These are phyloP conservation scores for Alternaria viburni DNA, from an alignment of 2,329 filamentous ascomycete species.

Conservation along the genomic window DNA sequence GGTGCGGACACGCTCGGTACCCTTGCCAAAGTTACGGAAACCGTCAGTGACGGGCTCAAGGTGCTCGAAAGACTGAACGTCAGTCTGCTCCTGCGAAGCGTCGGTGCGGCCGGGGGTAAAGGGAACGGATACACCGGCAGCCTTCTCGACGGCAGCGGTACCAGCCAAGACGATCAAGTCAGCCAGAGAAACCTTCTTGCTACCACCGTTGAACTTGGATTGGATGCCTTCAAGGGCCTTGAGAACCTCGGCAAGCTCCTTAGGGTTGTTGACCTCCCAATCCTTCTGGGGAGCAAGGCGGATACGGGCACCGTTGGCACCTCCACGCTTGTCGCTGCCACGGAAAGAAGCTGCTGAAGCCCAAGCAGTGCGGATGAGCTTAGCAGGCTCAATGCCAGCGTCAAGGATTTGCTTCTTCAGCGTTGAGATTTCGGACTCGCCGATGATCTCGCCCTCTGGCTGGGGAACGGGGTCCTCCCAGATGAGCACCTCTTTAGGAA, in stretches of 20 bases:
- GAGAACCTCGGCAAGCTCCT: conserved; percentile 68
- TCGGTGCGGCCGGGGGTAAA: conserved; percentile 77
- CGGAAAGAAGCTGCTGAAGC: conserved; percentile 47
- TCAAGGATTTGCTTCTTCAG: conserved; percentile 73
- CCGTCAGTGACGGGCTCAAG: conserved; percentile 75
- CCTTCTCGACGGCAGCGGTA: conserved; percentile 73
- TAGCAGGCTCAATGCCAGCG: conserved; percentile 64
- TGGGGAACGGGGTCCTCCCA: conserved; percentile 78
- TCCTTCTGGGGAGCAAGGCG: conserved; percentile 73
- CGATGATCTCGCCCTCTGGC: conserved; percentile 63
- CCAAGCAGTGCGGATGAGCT: conserved; percentile 63
- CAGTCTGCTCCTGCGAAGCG: conserved; percentile 74
- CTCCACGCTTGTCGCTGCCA: conserved; percentile 79
- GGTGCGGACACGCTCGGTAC: conserved; percentile 64
- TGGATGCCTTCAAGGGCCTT: conserved; percentile 68
- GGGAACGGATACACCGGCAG: conserved; percentile 68
- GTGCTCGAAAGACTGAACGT: conserved; percentile 66
- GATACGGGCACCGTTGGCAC: conserved; percentile 80
- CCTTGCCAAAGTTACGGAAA: conserved; percentile 79
- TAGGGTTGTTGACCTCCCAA: conserved; percentile 78
- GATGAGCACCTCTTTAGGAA: conserved; percentile 70
- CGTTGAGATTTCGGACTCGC: conserved; percentile 66
- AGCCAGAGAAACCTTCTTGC: conserved; percentile 78
- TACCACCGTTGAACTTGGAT: conserved; percentile 67
- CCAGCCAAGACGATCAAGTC: conserved; percentile 81